These are phyloP conservation scores for Emydomyces testavorans DNA, from an alignment of 2,329 filamentous ascomycete genomes.

Conservation along the genomic window DNA sequence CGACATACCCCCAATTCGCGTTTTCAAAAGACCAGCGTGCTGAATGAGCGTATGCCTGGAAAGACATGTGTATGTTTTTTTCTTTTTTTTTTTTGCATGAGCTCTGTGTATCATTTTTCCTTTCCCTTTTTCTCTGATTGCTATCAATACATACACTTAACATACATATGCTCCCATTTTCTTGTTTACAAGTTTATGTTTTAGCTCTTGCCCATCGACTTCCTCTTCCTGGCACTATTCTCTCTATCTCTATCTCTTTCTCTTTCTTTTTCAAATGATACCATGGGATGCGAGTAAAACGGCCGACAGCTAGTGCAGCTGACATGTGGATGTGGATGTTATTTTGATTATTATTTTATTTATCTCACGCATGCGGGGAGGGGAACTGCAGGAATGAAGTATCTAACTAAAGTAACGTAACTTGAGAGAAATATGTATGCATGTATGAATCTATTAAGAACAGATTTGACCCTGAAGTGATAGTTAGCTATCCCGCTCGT, in stretches of 20 bases:
- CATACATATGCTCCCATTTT: background rate
- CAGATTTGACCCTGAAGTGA: too few species aligned
- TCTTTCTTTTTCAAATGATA: background rate
- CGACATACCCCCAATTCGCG: too few species aligned
- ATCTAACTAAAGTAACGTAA: background rate
- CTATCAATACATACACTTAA: too few species aligned
- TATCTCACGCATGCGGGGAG: background rate
- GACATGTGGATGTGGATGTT: background rate
- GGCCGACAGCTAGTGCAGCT: background rate
- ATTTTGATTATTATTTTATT: background rate
- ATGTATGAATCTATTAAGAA: too few species aligned
- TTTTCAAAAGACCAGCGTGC: too few species aligned
- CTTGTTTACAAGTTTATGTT: too few species aligned
- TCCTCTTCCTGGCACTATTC: too few species aligned
- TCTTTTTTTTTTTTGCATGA: background rate
- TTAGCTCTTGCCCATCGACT: too few species aligned
- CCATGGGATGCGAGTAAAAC: background rate
- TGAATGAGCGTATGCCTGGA: background rate
- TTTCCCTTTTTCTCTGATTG: background rate
- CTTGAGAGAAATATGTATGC: too few species aligned
- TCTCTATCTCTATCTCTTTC: too few species aligned
- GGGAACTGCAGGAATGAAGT: background rate
- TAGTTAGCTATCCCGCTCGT: too few species aligned
- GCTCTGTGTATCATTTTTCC: background rate
- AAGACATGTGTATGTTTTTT: background rate